Evolutionary conservation across 2,329 filamentous ascomycete species (phyloP).

Genomic region (Cylindrodendrum hubeiense): DNA sequence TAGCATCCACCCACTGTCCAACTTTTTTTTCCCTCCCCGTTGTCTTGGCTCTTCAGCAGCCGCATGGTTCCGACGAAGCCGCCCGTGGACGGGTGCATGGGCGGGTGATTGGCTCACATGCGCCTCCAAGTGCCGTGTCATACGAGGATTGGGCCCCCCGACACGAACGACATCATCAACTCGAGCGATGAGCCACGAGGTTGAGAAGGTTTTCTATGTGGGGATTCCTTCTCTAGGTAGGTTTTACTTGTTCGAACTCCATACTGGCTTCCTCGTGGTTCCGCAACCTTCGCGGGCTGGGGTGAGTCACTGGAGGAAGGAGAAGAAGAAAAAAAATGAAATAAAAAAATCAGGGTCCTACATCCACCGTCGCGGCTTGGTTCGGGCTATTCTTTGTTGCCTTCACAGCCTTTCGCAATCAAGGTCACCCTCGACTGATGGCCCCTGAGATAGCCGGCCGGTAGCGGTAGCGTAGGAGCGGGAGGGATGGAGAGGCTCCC

Average conservation of each 20-base stretch:
- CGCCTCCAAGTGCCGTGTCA: slow-evolving; percentile 39
- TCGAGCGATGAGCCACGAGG: slow-evolving; percentile 25
- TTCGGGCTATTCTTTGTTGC: background rate
- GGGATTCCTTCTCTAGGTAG: slow-evolving; percentile 2
- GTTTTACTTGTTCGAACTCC: slow-evolving; percentile 7
- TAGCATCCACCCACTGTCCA: slow-evolving; percentile 21
- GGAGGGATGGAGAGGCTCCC: slow-evolving; percentile 16
- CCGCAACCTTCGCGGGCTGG: background rate
- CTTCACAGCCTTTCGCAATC: slow-evolving; percentile 10
- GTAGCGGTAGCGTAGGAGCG: slow-evolving; percentile 34
- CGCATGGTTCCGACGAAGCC: slow-evolving; percentile 37
- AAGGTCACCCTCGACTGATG: slow-evolving; percentile 17
- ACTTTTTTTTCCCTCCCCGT: background rate
- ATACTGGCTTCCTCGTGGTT: background rate
- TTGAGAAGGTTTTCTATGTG: slow-evolving; percentile 26
- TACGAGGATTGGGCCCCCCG: slow-evolving; percentile 35
- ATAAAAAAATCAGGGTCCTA: slow-evolving; percentile 1
- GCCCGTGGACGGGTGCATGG: slow-evolving; percentile 33
- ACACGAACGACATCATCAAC: slow-evolving; percentile 27
- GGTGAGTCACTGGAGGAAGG: slow-evolving; percentile 4
- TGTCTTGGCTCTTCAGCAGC: slow-evolving; percentile 24
- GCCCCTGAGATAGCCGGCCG: slow-evolving; percentile 33
- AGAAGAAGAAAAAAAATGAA: background rate
- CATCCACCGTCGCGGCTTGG: slow-evolving; percentile 10
- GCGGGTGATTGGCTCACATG: slow-evolving; percentile 36